phyloP scores from a whole-genome alignment of 2,329 filamentous ascomycete genomes.

The Colletotrichum spaethianum region DNA sequence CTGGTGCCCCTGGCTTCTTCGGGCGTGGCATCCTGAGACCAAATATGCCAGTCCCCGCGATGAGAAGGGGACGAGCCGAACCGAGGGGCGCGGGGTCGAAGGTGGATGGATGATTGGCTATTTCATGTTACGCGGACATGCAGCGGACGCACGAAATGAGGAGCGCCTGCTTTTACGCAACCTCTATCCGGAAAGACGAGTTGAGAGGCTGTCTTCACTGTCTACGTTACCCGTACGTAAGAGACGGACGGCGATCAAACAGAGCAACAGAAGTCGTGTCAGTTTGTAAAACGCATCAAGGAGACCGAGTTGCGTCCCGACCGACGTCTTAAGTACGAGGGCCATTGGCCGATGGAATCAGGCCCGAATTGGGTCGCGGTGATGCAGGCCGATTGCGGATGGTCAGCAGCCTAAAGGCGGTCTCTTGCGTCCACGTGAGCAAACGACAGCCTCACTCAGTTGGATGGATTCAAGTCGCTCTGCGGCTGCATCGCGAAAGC shows the following conservation, averaged over 20 bases:
- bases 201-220: slow-evolving; percentile 10
- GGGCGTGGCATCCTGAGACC: slow-evolving; percentile 56
- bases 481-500: slow-evolving; percentile 39
- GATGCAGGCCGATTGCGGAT: slow-evolving; percentile 41
- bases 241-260: background rate
- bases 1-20: slow-evolving; percentile 58
- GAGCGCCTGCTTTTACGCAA: slow-evolving; percentile 14
- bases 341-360: slow-evolving; percentile 35
- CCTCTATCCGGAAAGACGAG: background rate
- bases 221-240: slow-evolving; percentile 4
- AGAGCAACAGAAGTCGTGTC: background rate
- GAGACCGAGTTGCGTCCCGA: slow-evolving; percentile 14
- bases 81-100: slow-evolving; percentile 36
- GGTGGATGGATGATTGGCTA: slow-evolving; percentile 35
- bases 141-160: slow-evolving; percentile 21
- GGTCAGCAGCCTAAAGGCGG: slow-evolving; percentile 38
- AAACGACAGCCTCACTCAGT: slow-evolving; percentile 33
- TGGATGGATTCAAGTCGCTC: slow-evolving; percentile 29
- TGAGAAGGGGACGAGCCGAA: slow-evolving; percentile 22
- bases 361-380: slow-evolving; percentile 42
- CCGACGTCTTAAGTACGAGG: slow-evolving; percentile 33
- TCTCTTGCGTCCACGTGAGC: slow-evolving; percentile 37
- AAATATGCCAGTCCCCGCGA: slow-evolving; percentile 22
- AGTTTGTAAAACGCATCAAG: background rate
- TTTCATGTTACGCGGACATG: slow-evolving; percentile 35